A percentile compares a stretch with the other conserved stretches of the same genome.
Evolutionary conservation across 2,329 filamentous ascomycete genomes (phyloP).

Genomic region (Chrysoporthe cubensis): DNA sequence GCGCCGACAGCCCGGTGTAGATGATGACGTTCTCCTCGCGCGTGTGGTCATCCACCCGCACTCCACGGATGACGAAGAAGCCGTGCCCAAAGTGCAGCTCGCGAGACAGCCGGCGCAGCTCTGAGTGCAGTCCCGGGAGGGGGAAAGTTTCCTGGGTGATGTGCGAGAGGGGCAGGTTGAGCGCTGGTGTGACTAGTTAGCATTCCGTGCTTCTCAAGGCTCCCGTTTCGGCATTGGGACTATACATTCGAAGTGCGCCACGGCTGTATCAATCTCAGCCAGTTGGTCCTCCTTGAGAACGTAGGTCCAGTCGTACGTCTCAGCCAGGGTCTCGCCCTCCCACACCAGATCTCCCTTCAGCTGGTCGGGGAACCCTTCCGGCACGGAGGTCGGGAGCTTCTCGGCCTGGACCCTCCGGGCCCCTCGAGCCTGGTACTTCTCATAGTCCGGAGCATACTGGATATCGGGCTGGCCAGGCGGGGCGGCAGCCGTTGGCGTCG

Average conservation of each 20-base stretch:
- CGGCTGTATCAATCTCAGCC: conserved; percentile 50
- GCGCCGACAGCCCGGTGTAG: conserved; percentile 62
- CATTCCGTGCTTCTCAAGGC: neutral
- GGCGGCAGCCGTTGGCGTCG: conserved; percentile 29
- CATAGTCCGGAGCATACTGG: conserved; percentile 56
- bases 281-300: conserved; percentile 50
- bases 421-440: conserved; percentile 57
- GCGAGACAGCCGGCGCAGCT: conserved; percentile 54
- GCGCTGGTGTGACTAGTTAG: conserved; percentile 34
- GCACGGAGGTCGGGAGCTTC: conserved; percentile 45
- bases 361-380: conserved; percentile 53
- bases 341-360: conserved; percentile 58
- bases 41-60: conserved; percentile 55
- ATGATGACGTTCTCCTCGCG: conserved; percentile 62
- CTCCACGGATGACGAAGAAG: conserved; percentile 64
- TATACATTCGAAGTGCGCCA: conserved; percentile 48
- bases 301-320: conserved; percentile 58
- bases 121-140: conserved; percentile 52
- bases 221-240: neutral
- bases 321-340: conserved; percentile 54
- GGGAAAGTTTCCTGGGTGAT: conserved; percentile 58
- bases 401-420: conserved; percentile 48
- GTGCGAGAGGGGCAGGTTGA: conserved; percentile 44
- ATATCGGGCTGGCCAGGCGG: conserved; percentile 61
- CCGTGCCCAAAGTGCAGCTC: conserved; percentile 63